Base-by-base conservation (phyloP, 2,329 filamentous ascomycete genomes). In the Pseudocercospora musae region DNA sequence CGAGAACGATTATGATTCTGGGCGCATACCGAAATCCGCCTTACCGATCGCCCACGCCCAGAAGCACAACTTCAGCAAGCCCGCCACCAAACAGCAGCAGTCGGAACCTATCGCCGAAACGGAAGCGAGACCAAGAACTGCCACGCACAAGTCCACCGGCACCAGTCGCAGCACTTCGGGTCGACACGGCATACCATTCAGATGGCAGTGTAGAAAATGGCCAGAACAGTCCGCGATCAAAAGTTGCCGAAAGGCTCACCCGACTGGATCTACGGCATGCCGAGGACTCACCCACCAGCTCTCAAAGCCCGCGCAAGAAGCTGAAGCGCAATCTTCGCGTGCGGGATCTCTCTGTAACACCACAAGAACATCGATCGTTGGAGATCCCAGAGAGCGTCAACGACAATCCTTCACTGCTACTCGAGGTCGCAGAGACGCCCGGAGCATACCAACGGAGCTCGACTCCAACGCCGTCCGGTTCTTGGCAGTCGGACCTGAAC, bases 181-280 rank as follows among this genome's bases (percentile, higher is more conserved):
- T 67, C 20, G 58, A 66, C 37, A 68, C 64, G 9, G 37, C 54
- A 20, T 49, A 54, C 25, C n/a, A 23, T 18, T 21, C 21, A 15
- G 60, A 56, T 18, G 59, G 64, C 20, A 46, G 33, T 42, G 10
- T 56, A 4, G 61, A 59, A n/a, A 56, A 27, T 52, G 62, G 60
- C 23, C 60, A 66, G 37, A 63, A 73, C n/a, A 74, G 72, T 62
- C 72, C 72, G 18, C 63, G 71, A 48, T 69, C 66, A 20, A 69
- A 67, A 54, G 69, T 74, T 21, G 72, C 71, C 11, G 68, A 71
- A 57, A 60, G 67, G 37, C 59, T 74, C 8, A 53, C 65, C 29
- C 61, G 59, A 10, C 62, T 74, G 2, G 66, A 70, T 3, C 60
- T 72, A 27, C 42, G 60, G 8, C 55, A 50, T 48, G 44, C 29